A percentile compares a stretch with the other conserved stretches of the same genome.
phyloP scores from a whole-genome alignment of 257 asterid genomes.

The Lithospermum erythrorhizon region DNA sequence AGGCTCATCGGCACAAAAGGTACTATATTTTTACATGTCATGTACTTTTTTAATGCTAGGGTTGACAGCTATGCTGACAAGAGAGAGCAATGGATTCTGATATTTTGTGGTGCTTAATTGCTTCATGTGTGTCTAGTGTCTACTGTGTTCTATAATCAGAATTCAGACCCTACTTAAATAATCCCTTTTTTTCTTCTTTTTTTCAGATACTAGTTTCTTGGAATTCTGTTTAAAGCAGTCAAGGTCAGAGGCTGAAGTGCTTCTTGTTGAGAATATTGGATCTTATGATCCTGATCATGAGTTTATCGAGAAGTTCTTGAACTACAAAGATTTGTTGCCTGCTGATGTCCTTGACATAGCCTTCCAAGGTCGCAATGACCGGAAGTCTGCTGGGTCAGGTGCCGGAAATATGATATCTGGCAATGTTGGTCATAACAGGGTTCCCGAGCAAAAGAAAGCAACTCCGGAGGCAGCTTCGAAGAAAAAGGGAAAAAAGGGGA shows the following conservation, averaged over 20 bases:
- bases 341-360: constrained; percentile 70
- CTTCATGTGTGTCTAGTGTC: background rate
- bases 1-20: constrained; percentile 86
- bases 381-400: constrained; percentile 23
- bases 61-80: too few relatives aligned
- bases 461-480: constrained; percentile 47
- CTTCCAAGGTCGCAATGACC: constrained; percentile 39
- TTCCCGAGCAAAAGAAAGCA: constrained; percentile 13
- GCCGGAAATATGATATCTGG: constrained; percentile 29
- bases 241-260: constrained; percentile 73
- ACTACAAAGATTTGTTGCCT: constrained; percentile 73
- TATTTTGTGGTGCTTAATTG: background rate
- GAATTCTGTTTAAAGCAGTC: constrained; percentile 78
- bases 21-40: constrained; percentile 18
- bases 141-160: too few relatives aligned
- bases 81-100: too few relatives aligned
- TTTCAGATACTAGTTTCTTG: constrained; percentile 71
- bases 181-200: background rate
- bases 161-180: too few relatives aligned
- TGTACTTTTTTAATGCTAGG: background rate
- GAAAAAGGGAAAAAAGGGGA: constrained; percentile 74
- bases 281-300: constrained; percentile 66
- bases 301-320: constrained; percentile 80
- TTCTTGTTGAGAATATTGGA: constrained; percentile 74
- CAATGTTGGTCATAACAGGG: constrained; percentile 21